Conservation (phyloP, 768 basidiomycete species). For the Krasilnikovozyma curviuscula region DNA sequence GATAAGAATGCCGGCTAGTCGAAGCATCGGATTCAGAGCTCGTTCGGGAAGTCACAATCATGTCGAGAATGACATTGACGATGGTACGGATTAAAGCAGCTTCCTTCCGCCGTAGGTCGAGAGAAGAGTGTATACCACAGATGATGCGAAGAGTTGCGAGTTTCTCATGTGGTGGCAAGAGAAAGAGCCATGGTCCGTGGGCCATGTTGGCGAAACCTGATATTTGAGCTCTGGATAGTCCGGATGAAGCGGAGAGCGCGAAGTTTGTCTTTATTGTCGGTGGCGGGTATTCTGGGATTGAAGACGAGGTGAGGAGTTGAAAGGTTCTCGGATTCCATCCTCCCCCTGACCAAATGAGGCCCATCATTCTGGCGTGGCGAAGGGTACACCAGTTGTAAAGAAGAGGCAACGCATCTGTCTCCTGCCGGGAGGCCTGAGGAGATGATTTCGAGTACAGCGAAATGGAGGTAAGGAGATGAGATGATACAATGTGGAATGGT, state of each 20-base stretch:
- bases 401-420: neutral
- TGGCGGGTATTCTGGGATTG: neutral
- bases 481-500: too few relatives aligned
- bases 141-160: conserved; percentile 49
- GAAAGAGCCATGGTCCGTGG: conserved; percentile 72
- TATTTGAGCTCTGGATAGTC: conserved; percentile 33
- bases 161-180: conserved; percentile 56
- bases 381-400: conserved; percentile 6
- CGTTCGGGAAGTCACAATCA: conserved; percentile 66
- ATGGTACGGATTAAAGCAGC: conserved; percentile 69
- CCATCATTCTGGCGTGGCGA: conserved; percentile 3
- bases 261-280: neutral
- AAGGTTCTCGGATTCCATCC: neutral
- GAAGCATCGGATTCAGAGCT: conserved; percentile 27
- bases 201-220: conserved; percentile 45
- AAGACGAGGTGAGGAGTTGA: neutral
- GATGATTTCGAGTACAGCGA: too few relatives aligned
- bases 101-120: conserved; percentile 78
- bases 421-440: too few relatives aligned
- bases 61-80: conserved; percentile 61
- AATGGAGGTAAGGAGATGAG: too few relatives aligned
- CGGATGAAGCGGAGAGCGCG: neutral
- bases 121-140: conserved; percentile 53
- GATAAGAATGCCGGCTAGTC: conserved; percentile 24
- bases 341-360: neutral